Conservation (phyloP, 371 early-diverging fungal species). For the Apophysomyces sp. region DNA sequence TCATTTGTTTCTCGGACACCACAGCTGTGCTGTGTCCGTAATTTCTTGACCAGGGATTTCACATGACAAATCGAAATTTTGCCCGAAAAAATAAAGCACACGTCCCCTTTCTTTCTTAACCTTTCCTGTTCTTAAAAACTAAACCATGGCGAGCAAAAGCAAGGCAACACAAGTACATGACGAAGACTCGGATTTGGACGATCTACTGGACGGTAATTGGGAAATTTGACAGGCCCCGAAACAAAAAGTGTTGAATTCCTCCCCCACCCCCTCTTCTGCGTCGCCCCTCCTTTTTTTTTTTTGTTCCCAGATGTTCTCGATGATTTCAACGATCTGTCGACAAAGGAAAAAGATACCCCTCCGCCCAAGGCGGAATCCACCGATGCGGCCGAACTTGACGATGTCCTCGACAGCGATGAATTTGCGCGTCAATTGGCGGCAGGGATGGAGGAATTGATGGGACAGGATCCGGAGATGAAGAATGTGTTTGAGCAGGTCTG, state of each 20-base stretch:
- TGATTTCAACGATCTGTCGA: slow-evolving; percentile 34
- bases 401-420: slow-evolving; percentile 64
- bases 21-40: no score
- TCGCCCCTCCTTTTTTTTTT: background rate
- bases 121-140: background rate
- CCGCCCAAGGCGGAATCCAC: slow-evolving; percentile 7
- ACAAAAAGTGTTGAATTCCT: background rate
- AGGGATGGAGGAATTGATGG: slow-evolving; percentile 77
- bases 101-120: background rate
- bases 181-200: slow-evolving; percentile 62
- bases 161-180: slow-evolving; percentile 29
- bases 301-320: slow-evolving; percentile 51
- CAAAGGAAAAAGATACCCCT: slow-evolving; percentile 4
- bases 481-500: slow-evolving; percentile 66
- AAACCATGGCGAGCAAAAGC: slow-evolving; percentile 9
- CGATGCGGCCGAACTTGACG: slow-evolving; percentile 29
- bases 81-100: no score
- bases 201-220: slow-evolving; percentile 57
- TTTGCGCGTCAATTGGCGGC: slow-evolving; percentile 76
- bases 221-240: background rate
- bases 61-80: no score
- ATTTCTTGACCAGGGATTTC: no score
- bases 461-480: slow-evolving; percentile 53
- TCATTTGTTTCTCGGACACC: no score
- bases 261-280: background rate